These are phyloP conservation scores for Trametes versicolor DNA, from an alignment of 1,284 basidiomycete species.

Conservation along the genomic window DNA sequence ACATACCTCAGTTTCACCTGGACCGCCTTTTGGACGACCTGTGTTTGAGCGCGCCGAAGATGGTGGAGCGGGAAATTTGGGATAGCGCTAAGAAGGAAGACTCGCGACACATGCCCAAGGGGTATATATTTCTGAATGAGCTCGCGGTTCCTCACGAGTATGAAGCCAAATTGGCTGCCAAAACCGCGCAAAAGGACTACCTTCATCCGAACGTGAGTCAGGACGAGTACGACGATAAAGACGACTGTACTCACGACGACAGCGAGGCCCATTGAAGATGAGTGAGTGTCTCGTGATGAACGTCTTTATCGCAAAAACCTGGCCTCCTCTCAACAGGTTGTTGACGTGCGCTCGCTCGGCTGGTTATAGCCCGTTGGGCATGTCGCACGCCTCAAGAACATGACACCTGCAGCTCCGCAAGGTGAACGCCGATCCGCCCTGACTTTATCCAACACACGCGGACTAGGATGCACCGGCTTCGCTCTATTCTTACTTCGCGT, in stretches of 20 bases:
- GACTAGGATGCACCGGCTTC: no score
- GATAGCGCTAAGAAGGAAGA: conserved; percentile 7
- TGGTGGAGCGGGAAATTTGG: conserved; percentile 13
- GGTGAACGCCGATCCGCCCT: background rate
- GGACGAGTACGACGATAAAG: background rate
- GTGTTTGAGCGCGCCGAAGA: conserved; percentile 6
- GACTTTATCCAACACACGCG: background rate
- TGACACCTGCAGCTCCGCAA: background rate
- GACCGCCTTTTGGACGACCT: conserved; percentile 6
- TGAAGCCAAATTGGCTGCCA: background rate
- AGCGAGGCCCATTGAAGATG: background rate
- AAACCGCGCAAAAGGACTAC: no score
- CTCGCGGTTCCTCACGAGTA: background rate
- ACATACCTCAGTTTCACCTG: conserved; percentile 20
- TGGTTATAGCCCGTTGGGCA: no score
- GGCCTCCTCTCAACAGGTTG: no score
- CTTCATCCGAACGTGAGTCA: no score
- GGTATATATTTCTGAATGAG: conserved; percentile 7
- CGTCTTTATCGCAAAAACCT: no score
- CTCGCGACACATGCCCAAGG: conserved; percentile 17
- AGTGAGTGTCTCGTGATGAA: no score
- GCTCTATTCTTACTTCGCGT: no score
- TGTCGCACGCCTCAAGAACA: no score
- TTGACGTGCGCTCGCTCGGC: no score
- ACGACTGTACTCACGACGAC: background rate